These are phyloP conservation scores for Lycium ferocissimum DNA, from an alignment of 257 asterid genomes.

Conservation along the genomic window DNA sequence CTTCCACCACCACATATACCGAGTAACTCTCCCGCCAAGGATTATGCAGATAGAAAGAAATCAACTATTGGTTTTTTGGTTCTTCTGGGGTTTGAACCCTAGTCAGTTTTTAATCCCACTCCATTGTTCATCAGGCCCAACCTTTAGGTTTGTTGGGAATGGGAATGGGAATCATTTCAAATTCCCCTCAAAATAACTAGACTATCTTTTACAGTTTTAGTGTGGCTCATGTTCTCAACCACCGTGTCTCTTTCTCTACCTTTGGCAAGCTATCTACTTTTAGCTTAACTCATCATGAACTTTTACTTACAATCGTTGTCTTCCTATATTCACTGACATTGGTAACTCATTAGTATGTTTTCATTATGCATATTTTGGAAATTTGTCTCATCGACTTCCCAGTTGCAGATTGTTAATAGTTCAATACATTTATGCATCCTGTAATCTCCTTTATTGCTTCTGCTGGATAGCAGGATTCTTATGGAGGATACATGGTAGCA, in stretches of 20 bases:
- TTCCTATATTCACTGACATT: not conserved
- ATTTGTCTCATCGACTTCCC: too few species aligned
- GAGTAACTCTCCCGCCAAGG: too few species aligned
- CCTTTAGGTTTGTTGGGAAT: not conserved
- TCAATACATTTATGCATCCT: not conserved
- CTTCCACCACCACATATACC: too few species aligned
- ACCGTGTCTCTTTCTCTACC: not conserved
- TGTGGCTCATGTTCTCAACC: not conserved
- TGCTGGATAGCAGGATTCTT: conserved; percentile 55
- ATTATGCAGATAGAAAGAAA: not conserved
- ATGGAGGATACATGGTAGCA: conserved; percentile 96
- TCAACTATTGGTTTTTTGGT: not conserved
- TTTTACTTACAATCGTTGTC: not conserved
- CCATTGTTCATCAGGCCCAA: not conserved
- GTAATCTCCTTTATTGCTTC: not conserved
- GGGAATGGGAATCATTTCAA: not conserved
- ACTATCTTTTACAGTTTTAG: not conserved
- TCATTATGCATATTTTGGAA: too few species aligned
- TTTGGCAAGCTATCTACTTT: not conserved
- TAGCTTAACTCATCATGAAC: not conserved
- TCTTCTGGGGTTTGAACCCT: not conserved
- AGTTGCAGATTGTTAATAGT: not conserved
- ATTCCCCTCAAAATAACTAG: not conserved
- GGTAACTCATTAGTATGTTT: not conserved
- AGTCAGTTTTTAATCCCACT: not conserved